These are phyloP conservation scores for Aspergillus campestris DNA, from an alignment of 495 filamentous ascomycete species.

Conservation along the genomic window DNA sequence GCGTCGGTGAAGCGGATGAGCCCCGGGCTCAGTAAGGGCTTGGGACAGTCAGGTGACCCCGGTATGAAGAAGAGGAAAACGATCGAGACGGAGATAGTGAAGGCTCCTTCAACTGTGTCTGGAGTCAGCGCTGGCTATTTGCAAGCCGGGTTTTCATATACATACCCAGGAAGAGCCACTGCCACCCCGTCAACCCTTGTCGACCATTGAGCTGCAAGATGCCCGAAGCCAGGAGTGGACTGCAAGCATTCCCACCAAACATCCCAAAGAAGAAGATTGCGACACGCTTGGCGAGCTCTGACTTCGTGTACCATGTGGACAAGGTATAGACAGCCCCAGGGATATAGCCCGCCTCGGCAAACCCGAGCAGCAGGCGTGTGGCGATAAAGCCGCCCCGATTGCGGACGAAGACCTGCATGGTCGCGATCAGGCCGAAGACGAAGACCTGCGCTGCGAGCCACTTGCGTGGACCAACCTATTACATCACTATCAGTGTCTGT, in stretches of 20 bases:
- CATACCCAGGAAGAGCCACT: constrained; percentile 52
- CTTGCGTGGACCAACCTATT: constrained; percentile 35
- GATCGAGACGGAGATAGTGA: constrained; percentile 44
- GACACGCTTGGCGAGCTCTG: constrained; percentile 47
- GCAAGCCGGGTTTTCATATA: neutral
- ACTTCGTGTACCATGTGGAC: constrained; percentile 51
- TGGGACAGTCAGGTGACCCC: no score
- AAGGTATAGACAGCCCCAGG: constrained; percentile 52
- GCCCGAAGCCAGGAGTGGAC: constrained; percentile 40
- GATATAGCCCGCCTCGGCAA: constrained; percentile 53
- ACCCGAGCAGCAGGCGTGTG: constrained; percentile 47
- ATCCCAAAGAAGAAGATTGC: constrained; percentile 48
- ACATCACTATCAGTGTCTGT: no score
- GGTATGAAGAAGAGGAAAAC: constrained; percentile 34
- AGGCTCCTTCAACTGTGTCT: constrained; percentile 39
- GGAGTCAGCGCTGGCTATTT: neutral
- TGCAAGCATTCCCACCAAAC: constrained; percentile 44
- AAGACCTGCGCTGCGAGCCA: constrained; percentile 51
- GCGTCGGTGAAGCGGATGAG: no score
- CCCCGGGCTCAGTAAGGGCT: no score
- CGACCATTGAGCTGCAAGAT: constrained; percentile 43
- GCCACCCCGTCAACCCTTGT: constrained; percentile 46
- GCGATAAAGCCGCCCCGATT: constrained; percentile 41
- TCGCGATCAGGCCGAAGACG: constrained; percentile 51
- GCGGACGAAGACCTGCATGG: constrained; percentile 50